A percentile compares a stretch with the other conserved stretches of the same genome.
Evolutionary conservation across 768 basidiomycete species (phyloP).

Genomic region (Rhodosporidiobolus odoratus): DNA sequence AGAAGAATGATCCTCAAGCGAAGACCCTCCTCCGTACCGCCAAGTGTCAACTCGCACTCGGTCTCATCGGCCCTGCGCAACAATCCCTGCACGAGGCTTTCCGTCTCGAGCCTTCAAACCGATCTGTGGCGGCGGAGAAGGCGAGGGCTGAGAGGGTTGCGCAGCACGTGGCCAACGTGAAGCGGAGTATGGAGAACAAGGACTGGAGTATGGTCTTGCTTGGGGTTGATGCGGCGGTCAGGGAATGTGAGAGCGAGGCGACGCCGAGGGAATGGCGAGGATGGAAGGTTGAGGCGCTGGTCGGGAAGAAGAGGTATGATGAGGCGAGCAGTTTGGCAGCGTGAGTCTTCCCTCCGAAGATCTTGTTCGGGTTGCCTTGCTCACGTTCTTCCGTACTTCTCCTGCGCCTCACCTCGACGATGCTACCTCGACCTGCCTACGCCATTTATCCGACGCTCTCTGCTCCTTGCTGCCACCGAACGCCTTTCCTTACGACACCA

Average conservation of each 20-base stretch:
- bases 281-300: constrained; percentile 72
- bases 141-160: constrained; percentile 57
- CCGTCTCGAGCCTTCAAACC: constrained; percentile 60
- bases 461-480: too few relatives aligned
- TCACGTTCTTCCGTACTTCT: neutral
- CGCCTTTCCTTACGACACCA: too few relatives aligned
- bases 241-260: constrained; percentile 68
- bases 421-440: too few relatives aligned
- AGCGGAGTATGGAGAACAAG: constrained; percentile 53
- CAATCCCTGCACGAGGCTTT: constrained; percentile 63
- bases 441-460: too few relatives aligned
- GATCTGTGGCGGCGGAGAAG: constrained; percentile 61
- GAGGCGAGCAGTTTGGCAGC: constrained; percentile 68
- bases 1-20: constrained; percentile 57
- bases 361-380: too few relatives aligned
- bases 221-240: constrained; percentile 61
- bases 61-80: constrained; percentile 61
- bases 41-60: constrained; percentile 75
- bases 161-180: constrained; percentile 36
- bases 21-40: constrained; percentile 80
- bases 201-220: constrained; percentile 74
- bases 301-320: constrained; percentile 66
- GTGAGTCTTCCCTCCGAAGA: constrained; percentile 51
- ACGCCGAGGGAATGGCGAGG: constrained; percentile 72
- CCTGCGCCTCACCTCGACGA: too few relatives aligned